Base-by-base conservation (phyloP, 768 basidiomycete genomes). In the Termitomyces sp. region DNA sequence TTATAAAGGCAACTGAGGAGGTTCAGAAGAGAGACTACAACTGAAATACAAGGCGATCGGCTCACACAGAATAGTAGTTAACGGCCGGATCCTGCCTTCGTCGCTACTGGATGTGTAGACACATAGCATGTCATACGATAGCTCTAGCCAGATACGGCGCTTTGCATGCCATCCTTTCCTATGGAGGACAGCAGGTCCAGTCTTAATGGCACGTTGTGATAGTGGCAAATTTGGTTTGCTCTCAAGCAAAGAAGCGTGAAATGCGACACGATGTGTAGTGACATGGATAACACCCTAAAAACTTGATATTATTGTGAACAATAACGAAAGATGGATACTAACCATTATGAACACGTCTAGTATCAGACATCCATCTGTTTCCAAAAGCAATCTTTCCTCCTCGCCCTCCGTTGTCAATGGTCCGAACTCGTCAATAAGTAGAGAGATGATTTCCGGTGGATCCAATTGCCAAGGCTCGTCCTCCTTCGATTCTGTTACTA, bases 201-300 rank as follows among this genome's bases (percentile, higher is more conserved):
- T 62, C 63, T 78, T 81, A 47, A 87, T 68, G 18, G 80, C 58
- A 40, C 76, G 69, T 22, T 72, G 67, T 6, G 66, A 57, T 13
- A 65, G 61, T 8, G 61, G 57, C 36, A 71, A 57, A 45, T 69
- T 75, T 6, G 75, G 71, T n/a, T 69, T 65, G 26, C 75, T 73
- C 0, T 81, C 73, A 16, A 83, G 75, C 20, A 88, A 67, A 10
- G 84, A 78, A 2, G 86, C 86, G 63, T 87, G 85, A 66, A 88
- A 88, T 0, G 83, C 72, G 20, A 87, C 60, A 4, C 86, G 78
- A 67, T 87, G 85, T 0, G 83, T 85, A 0, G 86, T 88, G 20
- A 87, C 66, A 65, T 87, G 85, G 18, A 86, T 70, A 33, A 83
- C 81, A 7, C 85, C 83, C 77, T 82, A 47, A 53, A 65, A 42